Conservation (phyloP, 495 filamentous ascomycete species). For the Durotheca rogersii region DNA sequence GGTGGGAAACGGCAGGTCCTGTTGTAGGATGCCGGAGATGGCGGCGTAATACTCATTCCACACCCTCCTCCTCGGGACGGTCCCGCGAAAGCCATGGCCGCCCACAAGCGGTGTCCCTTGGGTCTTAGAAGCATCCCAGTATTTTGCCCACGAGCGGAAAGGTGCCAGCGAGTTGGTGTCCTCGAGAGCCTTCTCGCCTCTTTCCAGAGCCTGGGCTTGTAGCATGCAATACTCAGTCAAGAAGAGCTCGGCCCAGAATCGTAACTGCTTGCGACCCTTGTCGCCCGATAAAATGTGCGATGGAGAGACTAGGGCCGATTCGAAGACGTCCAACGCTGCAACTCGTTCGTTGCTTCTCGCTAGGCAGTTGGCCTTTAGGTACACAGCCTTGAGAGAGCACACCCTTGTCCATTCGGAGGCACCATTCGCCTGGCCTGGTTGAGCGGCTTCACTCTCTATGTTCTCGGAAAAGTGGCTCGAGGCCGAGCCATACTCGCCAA, state of each 20-base stretch:
- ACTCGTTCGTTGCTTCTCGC: constrained; percentile 51
- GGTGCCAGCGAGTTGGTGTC: constrained; percentile 52
- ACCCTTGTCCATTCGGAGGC: constrained; percentile 73
- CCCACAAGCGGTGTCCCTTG: constrained; percentile 40
- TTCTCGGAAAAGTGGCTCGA: constrained; percentile 62
- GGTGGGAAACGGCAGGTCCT: constrained; percentile 52
- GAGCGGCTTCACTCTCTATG: constrained; percentile 53
- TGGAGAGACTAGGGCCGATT: constrained; percentile 62
- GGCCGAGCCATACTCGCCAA: constrained; percentile 66
- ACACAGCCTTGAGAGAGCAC: constrained; percentile 74
- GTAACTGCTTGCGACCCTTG: constrained; percentile 57
- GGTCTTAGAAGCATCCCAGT: constrained; percentile 51
- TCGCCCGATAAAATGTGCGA: constrained; percentile 44
- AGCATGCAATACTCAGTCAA: constrained; percentile 70
- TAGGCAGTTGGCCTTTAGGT: constrained; percentile 72
- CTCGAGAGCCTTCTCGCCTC: constrained; percentile 44
- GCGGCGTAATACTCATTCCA: constrained; percentile 82
- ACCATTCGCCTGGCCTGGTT: constrained; percentile 48
- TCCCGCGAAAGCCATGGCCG: constrained; percentile 48
- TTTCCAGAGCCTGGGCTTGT: constrained; percentile 56
- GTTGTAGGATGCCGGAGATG: constrained; percentile 64
- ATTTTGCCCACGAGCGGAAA: constrained; percentile 64
- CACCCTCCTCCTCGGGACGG: constrained; percentile 56
- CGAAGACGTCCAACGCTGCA: constrained; percentile 64
- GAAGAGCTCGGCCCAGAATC: constrained; percentile 76